These are phyloP conservation scores for Triadica sebifera DNA, from an alignment of 345 rosid species.

Conservation along the genomic window DNA sequence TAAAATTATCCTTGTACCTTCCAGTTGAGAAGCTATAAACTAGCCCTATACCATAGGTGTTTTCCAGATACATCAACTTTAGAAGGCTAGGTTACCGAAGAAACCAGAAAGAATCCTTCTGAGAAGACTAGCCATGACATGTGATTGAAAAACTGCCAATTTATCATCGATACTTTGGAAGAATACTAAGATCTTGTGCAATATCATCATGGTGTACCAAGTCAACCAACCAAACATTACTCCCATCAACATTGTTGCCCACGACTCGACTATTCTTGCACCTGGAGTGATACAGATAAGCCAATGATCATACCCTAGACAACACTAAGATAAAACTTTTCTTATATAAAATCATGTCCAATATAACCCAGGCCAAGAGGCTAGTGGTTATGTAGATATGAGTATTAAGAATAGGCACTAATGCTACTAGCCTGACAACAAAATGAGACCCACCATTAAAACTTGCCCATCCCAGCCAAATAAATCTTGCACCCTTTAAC, in stretches of 20 bases:
- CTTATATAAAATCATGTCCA: slow-evolving; percentile 54
- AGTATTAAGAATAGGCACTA: slow-evolving; percentile 52
- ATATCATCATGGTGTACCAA: slow-evolving; percentile 68
- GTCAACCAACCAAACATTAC: slow-evolving; percentile 43
- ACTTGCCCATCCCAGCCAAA: slow-evolving; percentile 70
- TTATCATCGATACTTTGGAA: slow-evolving; percentile 65
- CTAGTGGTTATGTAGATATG: slow-evolving; percentile 58
- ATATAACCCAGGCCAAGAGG: slow-evolving; percentile 51
- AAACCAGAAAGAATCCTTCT: slow-evolving; percentile 53
- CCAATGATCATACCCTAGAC: slow-evolving; percentile 70
- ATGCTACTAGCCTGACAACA: slow-evolving; percentile 27
- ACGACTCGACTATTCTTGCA: slow-evolving; percentile 55
- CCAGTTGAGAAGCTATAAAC: slow-evolving; percentile 31
- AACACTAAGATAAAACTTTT: slow-evolving; percentile 58
- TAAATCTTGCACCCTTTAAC: slow-evolving; percentile 61
- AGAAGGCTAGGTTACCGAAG: slow-evolving; percentile 45
- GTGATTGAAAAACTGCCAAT: slow-evolving; percentile 59
- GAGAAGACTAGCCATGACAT: slow-evolving; percentile 53
- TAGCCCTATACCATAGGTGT: slow-evolving; percentile 33
- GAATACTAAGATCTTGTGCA: slow-evolving; percentile 47
- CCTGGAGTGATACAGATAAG: slow-evolving; percentile 67
- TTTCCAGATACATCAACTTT: slow-evolving; percentile 19
- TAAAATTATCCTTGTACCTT: slow-evolving; percentile 20
- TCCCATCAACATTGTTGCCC: slow-evolving; percentile 62
- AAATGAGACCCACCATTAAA: slow-evolving; percentile 66